Evolutionary conservation across 257 asterid genomes (phyloP), one percentile per base, ranked within the genome.

Genomic region (Handroanthus guayacan): DNA sequence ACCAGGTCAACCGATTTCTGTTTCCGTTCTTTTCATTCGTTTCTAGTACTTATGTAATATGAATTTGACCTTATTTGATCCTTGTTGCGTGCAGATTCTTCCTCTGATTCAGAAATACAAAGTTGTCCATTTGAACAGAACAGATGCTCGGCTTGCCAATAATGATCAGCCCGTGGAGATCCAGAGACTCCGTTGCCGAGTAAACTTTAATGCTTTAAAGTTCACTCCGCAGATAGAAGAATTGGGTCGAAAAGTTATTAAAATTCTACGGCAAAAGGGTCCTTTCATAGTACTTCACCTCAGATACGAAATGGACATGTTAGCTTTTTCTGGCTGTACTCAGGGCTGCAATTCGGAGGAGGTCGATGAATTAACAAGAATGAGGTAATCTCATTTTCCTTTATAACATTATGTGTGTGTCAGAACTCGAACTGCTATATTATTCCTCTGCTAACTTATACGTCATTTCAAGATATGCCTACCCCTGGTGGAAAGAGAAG

Each of bases 401-500:
- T 31, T 67, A 17, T 38, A 43, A 50, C 39, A 45, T 17, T 25
- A 0, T 8, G 58, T 62, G 38, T 65, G 3, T 48, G 12, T 31
- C 34, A 13, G 31, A 39, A 39, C 14, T 8, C 9, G 31, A 50
- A 58, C 18, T 74, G 38, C 62, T 38, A 37, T 13, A 25, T 81
- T 65, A 60, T 2, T 79, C 55, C 2, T 44, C 39, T 47, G 61
- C 87, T 85, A 78, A 82, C 81, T 69, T 80, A 34, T 71, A 20
- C 67, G 8, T 70, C 52, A 39, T 36, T 69, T 71, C 6, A 51
- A 95, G 99, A 80, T 91, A 93, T 84, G 97, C 96, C n/a, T 91
- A 93, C 82, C 99, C 98, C 0, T 95, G 99, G 99, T 95, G 99
- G 99, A 95, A 93, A 79, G 99, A 95, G 86, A 95, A 95, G 86